Evolutionary conservation across 2,329 filamentous ascomycete genomes (phyloP), one percentile per base, ranked within the genome.

Genomic region (Truncatella angustata): DNA sequence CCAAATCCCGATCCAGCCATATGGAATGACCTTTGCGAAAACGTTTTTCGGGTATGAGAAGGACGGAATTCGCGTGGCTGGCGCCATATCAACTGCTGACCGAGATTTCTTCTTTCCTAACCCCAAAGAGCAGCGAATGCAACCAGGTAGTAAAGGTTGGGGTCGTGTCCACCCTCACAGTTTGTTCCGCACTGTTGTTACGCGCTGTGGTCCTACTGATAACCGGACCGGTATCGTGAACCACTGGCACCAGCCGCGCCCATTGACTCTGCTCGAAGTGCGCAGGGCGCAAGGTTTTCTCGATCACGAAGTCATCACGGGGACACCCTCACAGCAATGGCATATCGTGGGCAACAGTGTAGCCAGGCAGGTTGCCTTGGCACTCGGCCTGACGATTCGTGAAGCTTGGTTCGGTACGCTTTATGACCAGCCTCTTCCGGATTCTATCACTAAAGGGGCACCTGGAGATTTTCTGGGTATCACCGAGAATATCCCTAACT

Each of bases 261-360:
- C 78, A 0, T 60, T 90, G 0, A 85, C 79, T 0, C 66, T 93
- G 2, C 75, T 86, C 71, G 90, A 94, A 65, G 80, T 77, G 0
- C 71, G 86, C 1, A 73, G 87, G 2, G 86, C 84, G 0, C 90
- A 94, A 64, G 86, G 87, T 0, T 84, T 88, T 36, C 82, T 76
- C 0, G 87, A 93, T 51, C 57, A 84, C 5, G 90, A 93, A 52
- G 78, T 92, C 0, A 65, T 95, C 1, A 66, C 92, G 1, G 89
- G 89, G 0, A 61, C 50, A 0, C 65, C 77, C 0, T 9, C 34
- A 0, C 71, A 84, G 1, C 85, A 90, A 62, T 85, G 81, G 71
- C 80, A 77, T 50, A 81, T 90, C 18, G 74, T 92, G 0, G 90
- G 90, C 0, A 95, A 95, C 65, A 89, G 85, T 24, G 90, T 95